Conservation (phyloP, 2,329 filamentous ascomycete species). For the Didymella lethalis region DNA sequence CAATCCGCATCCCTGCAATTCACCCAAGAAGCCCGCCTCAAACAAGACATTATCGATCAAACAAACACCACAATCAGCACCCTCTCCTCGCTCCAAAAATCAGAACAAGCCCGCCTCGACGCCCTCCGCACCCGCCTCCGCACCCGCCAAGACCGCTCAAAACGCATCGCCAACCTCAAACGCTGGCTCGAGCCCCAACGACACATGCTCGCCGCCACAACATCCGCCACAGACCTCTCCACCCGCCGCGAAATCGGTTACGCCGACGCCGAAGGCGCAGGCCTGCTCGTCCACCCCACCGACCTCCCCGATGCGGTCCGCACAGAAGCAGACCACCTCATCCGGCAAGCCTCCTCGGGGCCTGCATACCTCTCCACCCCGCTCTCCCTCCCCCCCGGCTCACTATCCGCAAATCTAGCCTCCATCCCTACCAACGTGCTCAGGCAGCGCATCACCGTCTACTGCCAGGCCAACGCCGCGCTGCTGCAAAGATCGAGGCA, state of each 20-base stretch:
- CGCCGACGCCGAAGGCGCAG: slow-evolving; percentile 53
- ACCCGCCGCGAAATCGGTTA: slow-evolving; percentile 54
- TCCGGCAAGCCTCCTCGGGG: slow-evolving; percentile 42
- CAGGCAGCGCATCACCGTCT: slow-evolving; percentile 72
- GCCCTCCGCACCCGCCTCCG: slow-evolving; percentile 71
- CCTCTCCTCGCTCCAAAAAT: slow-evolving; percentile 78
- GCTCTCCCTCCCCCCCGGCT: slow-evolving; percentile 43
- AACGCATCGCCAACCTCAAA: slow-evolving; percentile 80
- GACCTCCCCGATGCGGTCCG: slow-evolving; percentile 41
- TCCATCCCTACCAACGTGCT: slow-evolving; percentile 54
- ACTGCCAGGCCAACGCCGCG: slow-evolving; percentile 71
- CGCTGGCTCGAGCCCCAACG: slow-evolving; percentile 77
- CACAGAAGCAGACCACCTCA: slow-evolving; percentile 42
- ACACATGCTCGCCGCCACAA: slow-evolving; percentile 57
- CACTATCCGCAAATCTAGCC: slow-evolving; percentile 48
- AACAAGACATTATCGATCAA: slow-evolving; percentile 82
- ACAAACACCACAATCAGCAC: slow-evolving; percentile 83
- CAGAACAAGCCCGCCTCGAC: slow-evolving; percentile 77
- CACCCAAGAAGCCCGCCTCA: slow-evolving; percentile 79
- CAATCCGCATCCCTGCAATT: slow-evolving; percentile 81
- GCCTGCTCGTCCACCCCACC: slow-evolving; percentile 37
- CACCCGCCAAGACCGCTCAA: slow-evolving; percentile 68
- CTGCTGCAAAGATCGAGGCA: slow-evolving; percentile 73
- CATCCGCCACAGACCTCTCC: slow-evolving; percentile 54
- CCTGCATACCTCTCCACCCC: slow-evolving; percentile 40